Conservation (phyloP, 129 eudicot species). For the Kitagawia praeruptora region DNA sequence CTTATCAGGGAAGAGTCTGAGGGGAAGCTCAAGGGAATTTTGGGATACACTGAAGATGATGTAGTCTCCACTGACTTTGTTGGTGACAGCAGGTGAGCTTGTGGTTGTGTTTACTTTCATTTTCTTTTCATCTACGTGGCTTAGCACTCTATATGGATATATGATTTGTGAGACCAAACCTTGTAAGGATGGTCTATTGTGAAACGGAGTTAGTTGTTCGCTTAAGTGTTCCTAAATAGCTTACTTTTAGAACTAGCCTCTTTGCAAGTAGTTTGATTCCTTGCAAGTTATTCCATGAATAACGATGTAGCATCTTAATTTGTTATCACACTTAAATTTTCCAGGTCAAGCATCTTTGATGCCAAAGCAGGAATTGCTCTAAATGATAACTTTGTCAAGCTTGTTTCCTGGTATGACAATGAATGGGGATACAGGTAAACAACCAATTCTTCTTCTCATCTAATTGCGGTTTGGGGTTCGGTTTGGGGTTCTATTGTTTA, state of each 20-base stretch:
- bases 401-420: conserved; percentile 74
- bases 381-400: conserved; percentile 57
- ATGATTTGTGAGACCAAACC: background rate
- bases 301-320: background rate
- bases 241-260: background rate
- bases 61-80: conserved; percentile 73
- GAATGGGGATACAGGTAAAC: conserved; percentile 83
- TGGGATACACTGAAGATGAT: conserved; percentile 72
- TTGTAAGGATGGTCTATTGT: no score
- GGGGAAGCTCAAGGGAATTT: conserved; percentile 64
- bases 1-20: conserved; percentile 68
- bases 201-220: background rate
- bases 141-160: background rate
- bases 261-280: background rate
- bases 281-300: background rate
- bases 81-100: conserved; percentile 56
- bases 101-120: background rate
- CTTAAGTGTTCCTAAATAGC: background rate
- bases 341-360: conserved; percentile 80
- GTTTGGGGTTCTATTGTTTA: background rate
- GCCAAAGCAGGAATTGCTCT: conserved; percentile 83
- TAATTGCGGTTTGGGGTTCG: background rate
- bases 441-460: background rate
- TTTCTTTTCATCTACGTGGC: background rate
- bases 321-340: background rate